A percentile compares a stretch with the other conserved stretches of the same genome.
These are phyloP conservation scores for Pichia nanzhaoensis DNA, from an alignment of 805 yeast species.

Conservation along the genomic window DNA sequence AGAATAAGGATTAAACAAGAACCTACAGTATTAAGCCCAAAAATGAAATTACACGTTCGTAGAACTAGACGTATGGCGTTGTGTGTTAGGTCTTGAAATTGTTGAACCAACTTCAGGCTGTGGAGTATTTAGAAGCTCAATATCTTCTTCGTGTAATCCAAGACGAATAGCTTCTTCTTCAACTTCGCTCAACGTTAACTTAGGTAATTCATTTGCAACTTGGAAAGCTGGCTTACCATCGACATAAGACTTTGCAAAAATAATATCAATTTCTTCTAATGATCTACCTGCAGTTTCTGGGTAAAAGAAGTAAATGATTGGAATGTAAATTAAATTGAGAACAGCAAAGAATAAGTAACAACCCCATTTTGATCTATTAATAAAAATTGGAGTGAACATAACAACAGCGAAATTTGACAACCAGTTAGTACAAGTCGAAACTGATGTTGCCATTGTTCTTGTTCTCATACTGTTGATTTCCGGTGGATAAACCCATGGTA, in stretches of 20 bases:
- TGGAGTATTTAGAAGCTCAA: not conserved
- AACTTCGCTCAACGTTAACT: constrained; percentile 47
- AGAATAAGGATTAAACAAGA: too few species aligned
- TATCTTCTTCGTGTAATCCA: constrained; percentile 37
- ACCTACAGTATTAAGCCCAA: too few species aligned
- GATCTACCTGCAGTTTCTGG: constrained; percentile 77
- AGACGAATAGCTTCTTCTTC: constrained; percentile 53
- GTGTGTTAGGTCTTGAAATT: too few species aligned
- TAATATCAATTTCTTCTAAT: constrained; percentile 69
- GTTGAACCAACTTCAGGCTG: too few species aligned
- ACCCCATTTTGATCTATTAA: constrained; percentile 50
- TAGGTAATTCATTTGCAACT: constrained; percentile 59
- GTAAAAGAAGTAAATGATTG: constrained; percentile 58
- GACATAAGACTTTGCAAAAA: constrained; percentile 50
- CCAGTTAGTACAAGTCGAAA: constrained; percentile 65
- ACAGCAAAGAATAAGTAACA: constrained; percentile 64
- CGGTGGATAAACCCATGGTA: constrained; percentile 59
- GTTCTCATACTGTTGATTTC: constrained; percentile 62
- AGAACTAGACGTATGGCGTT: too few species aligned
- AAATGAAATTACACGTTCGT: too few species aligned
- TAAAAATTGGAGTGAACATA: constrained; percentile 57
- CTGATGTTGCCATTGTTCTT: constrained; percentile 62
- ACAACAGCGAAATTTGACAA: constrained; percentile 60
- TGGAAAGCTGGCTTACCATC: constrained; percentile 55
- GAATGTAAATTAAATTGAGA: constrained; percentile 54